Conservation (phyloP, 768 basidiomycete genomes). For the Russula ochroleuca region DNA sequence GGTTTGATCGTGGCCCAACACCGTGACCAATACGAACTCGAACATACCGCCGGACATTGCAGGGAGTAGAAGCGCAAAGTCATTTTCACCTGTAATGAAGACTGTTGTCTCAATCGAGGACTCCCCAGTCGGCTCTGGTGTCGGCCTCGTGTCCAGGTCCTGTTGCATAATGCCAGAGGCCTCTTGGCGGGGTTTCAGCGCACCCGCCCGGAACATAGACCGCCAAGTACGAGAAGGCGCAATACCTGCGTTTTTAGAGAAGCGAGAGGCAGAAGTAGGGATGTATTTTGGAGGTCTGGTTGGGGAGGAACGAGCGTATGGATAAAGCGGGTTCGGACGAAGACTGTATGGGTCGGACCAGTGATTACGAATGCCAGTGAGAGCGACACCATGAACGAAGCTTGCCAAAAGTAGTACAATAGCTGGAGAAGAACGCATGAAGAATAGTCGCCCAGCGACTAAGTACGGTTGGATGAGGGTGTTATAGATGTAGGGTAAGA, state of each 20-base stretch:
- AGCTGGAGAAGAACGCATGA: conserved; percentile 12
- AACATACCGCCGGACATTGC: conserved; percentile 34
- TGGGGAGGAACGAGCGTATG: conserved; percentile 10
- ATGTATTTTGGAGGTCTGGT: neutral
- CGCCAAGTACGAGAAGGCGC: conserved; percentile 15
- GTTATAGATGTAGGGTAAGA: neutral
- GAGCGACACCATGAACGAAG: conserved; percentile 6
- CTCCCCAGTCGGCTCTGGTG: conserved; percentile 40
- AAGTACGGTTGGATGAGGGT: conserved; percentile 17
- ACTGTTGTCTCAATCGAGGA: conserved; percentile 37
- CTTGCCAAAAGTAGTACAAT: conserved; percentile 9
- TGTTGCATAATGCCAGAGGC: neutral
- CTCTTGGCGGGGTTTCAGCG: neutral
- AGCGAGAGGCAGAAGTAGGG: neutral
- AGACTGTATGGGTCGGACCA: conserved; percentile 27
- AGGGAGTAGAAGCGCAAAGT: conserved; percentile 40
- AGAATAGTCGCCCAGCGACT: conserved; percentile 15
- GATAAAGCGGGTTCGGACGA: conserved; percentile 22
- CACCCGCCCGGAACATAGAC: neutral
- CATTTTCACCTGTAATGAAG: conserved; percentile 31
- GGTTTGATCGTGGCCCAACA: neutral
- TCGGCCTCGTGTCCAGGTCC: conserved; percentile 33
- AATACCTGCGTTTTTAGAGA: conserved; percentile 1
- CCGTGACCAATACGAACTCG: neutral
- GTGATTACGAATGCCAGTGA: conserved; percentile 13